These are phyloP conservation scores for Globisporangium radiosum DNA, from an alignment of 352 stramenopile species.

Conservation along the genomic window DNA sequence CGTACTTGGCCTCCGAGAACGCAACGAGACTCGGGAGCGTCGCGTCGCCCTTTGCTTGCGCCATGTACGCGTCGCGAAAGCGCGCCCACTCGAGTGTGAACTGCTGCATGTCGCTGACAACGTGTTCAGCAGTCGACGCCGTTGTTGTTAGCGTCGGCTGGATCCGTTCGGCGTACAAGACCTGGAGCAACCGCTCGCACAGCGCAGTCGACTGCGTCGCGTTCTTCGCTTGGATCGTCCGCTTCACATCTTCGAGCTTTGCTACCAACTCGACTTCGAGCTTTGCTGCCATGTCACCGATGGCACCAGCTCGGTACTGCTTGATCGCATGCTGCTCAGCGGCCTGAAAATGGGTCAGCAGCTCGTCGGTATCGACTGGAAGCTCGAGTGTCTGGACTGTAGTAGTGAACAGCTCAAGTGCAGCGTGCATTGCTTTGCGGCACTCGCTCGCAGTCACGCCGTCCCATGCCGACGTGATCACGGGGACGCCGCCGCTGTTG, in stretches of 20 bases:
- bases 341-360: conserved; percentile 48
- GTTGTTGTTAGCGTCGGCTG: conserved; percentile 61
- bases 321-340: conserved; percentile 42
- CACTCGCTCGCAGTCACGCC: conserved; percentile 77
- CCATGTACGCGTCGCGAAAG: conserved; percentile 71
- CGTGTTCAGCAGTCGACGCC: conserved; percentile 34
- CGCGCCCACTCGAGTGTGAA: conserved; percentile 63
- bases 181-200: conserved; percentile 72
- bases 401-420: conserved; percentile 63
- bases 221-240: conserved; percentile 35
- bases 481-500: conserved; percentile 83
- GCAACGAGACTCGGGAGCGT: conserved; percentile 70
- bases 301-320: conserved; percentile 54
- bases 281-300: conserved; percentile 62
- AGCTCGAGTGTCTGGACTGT: conserved; percentile 49
- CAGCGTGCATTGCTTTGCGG: conserved; percentile 58
- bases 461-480: conserved; percentile 86
- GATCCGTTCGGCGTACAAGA: conserved; percentile 78
- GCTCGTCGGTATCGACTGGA: conserved; percentile 64
- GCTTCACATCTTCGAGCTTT: conserved; percentile 71
- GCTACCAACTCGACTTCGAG: conserved; percentile 55
- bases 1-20: conserved; percentile 77
- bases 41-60: conserved; percentile 57
- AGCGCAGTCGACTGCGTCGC: conserved; percentile 59
- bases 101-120: conserved; percentile 75